Conservation (phyloP, 768 basidiomycete species). For the Pleurotus citrinopileatus region DNA sequence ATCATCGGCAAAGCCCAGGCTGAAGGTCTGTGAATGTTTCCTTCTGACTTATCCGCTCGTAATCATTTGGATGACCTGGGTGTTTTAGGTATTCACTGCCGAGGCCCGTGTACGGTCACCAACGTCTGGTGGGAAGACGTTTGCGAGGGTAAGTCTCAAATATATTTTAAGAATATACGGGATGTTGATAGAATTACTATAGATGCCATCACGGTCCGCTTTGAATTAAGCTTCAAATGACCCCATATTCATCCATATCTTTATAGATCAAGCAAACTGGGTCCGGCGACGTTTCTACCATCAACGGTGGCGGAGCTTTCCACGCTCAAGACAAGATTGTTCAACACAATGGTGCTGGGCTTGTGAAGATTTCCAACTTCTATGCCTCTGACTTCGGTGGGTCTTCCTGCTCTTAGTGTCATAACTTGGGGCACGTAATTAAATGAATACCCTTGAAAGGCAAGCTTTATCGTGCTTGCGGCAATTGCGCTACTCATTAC, state of each 20-base stretch:
- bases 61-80: too few relatives aligned
- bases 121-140: slow-evolving; percentile 31
- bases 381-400: slow-evolving; percentile 24
- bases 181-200: background rate
- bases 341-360: slow-evolving; percentile 26
- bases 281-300: slow-evolving; percentile 22
- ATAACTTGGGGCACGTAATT: background rate
- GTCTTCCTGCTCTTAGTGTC: background rate
- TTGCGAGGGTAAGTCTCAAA: slow-evolving; percentile 21
- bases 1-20: slow-evolving; percentile 26
- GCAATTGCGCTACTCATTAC: slow-evolving; percentile 22
- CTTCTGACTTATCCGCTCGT: background rate
- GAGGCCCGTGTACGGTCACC: slow-evolving; percentile 25
- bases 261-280: slow-evolving; percentile 26
- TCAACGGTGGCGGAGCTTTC: slow-evolving; percentile 26
- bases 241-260: background rate
- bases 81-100: slow-evolving; percentile 24
- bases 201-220: slow-evolving; percentile 22
- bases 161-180: background rate
- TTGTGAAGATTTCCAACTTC: slow-evolving; percentile 23
- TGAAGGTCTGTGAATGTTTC: slow-evolving; percentile 17
- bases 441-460: slow-evolving; percentile 11
- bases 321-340: slow-evolving; percentile 25
- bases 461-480: slow-evolving; percentile 26
- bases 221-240: background rate